Conservation (phyloP, 2,329 filamentous ascomycete genomes). For the Ophiostoma montium region DNA sequence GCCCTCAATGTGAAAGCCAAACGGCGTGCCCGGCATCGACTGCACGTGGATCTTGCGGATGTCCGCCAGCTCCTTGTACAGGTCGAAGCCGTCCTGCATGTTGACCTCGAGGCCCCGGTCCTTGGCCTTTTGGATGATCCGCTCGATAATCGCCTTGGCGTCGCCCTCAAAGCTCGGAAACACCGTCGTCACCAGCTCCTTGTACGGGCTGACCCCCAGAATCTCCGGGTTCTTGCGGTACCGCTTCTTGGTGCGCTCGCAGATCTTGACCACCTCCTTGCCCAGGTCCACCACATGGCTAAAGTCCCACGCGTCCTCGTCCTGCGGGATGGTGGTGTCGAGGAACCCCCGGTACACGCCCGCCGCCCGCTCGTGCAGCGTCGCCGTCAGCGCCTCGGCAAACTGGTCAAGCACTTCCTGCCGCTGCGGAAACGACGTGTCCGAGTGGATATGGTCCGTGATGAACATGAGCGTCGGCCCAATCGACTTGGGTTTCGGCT, state of each 20-base stretch:
- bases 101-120: conserved; percentile 61
- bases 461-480: conserved; percentile 59
- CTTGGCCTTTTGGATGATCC: conserved; percentile 62
- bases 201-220: conserved; percentile 54
- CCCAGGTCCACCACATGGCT: conserved; percentile 81
- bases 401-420: conserved; percentile 60
- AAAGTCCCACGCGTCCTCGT: conserved; percentile 78
- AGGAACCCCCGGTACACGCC: conserved; percentile 71
- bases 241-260: conserved; percentile 80
- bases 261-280: conserved; percentile 70
- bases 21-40: conserved; percentile 57
- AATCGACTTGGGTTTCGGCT: conserved; percentile 70
- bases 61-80: conserved; percentile 79
- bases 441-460: conserved; percentile 66
- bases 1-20: conserved; percentile 78
- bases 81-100: conserved; percentile 82
- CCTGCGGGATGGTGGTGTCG: conserved; percentile 63
- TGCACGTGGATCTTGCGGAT: conserved; percentile 70
- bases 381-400: conserved; percentile 54
- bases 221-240: conserved; percentile 80
- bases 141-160: conserved; percentile 67
- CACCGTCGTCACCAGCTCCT: conserved; percentile 66
- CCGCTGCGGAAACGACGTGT: conserved; percentile 59
- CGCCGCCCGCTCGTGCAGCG: conserved; percentile 58
- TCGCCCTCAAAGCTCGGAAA: conserved; percentile 87